Evolutionary conservation across 1,139 yeast species (phyloP).

Genomic region (Blastobotrys serpentis): DNA sequence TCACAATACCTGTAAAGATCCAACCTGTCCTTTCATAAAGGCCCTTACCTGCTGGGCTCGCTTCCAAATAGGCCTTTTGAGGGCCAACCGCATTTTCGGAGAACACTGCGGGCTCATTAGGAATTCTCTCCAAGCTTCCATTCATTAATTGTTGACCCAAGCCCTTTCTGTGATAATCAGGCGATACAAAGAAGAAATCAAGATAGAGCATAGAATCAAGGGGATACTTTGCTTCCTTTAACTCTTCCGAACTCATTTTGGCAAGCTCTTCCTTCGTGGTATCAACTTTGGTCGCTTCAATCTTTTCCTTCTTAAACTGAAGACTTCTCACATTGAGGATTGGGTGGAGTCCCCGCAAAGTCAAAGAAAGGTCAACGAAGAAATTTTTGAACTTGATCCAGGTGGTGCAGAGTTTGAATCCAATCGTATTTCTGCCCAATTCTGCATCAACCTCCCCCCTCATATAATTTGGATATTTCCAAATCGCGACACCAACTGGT

Average conservation of each 20-base stretch:
- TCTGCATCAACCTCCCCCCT: slow-evolving; percentile 2
- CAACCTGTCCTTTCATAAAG: slow-evolving; percentile 3
- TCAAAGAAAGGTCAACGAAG: neutral
- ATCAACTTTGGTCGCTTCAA: neutral
- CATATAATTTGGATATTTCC: slow-evolving; percentile 17
- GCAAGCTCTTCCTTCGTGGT: neutral
- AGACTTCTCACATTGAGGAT: neutral
- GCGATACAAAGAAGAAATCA: slow-evolving; percentile 7
- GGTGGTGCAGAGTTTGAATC: slow-evolving; percentile 1
- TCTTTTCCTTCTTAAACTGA: neutral
- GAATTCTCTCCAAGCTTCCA: slow-evolving; percentile 10
- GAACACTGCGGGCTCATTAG: slow-evolving; percentile 8
- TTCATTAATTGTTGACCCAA: slow-evolving; percentile 11
- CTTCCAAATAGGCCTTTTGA: slow-evolving; percentile 6
- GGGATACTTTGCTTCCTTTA: neutral
- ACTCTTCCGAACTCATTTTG: neutral
- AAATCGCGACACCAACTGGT: slow-evolving; percentile 10
- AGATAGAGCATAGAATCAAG: slow-evolving; percentile 4
- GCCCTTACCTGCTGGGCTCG: slow-evolving; percentile 1
- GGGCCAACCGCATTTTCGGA: slow-evolving; percentile 1
- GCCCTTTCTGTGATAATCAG: slow-evolving; percentile 15
- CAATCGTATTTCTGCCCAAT: slow-evolving; percentile 10
- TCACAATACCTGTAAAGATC: neutral
- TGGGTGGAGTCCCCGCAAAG: neutral
- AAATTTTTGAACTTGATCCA: neutral